A percentile compares a stretch with the other conserved stretches of the same genome.
phyloP scores from a whole-genome alignment of 1,284 basidiomycete species.

The Fomitopsis palustris region DNA sequence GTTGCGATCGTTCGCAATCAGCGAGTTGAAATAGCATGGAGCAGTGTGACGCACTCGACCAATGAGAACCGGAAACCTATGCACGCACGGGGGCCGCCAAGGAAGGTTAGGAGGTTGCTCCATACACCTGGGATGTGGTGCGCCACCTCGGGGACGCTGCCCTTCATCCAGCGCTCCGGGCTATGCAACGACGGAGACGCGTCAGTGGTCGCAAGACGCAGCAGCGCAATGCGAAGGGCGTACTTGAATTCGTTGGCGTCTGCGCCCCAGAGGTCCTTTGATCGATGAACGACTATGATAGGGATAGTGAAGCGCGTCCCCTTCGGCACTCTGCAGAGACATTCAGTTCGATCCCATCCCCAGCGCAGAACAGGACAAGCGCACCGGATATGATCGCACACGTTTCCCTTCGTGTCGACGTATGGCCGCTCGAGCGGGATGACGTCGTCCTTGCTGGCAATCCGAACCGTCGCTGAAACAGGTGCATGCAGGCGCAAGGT shows the following conservation, averaged over 20 bases:
- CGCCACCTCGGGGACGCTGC: conserved; percentile 40
- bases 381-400: conserved; percentile 23
- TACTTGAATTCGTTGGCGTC: conserved; percentile 52
- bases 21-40: neutral
- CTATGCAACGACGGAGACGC: conserved; percentile 22
- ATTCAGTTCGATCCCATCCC: neutral
- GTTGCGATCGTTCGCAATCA: neutral
- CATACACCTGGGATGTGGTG: conserved; percentile 48
- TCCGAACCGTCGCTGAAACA: conserved; percentile 51
- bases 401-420: conserved; percentile 23
- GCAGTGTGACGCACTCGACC: neutral
- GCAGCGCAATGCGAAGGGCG: neutral
- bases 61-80: conserved; percentile 14
- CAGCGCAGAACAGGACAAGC: neutral
- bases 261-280: conserved; percentile 50
- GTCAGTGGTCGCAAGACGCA: no score
- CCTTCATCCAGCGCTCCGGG: conserved; percentile 52
- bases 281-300: conserved; percentile 44
- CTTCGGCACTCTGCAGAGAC: conserved; percentile 32
- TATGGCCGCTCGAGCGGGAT: conserved; percentile 30
- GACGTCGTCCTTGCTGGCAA: conserved; percentile 47
- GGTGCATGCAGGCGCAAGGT: conserved; percentile 66
- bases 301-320: conserved; percentile 47
- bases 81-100: conserved; percentile 56
- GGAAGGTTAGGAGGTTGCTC: conserved; percentile 55